Evolutionary conservation across 31 red algal species (phyloP).

Genomic region (Bonnemaisonia californica): DNA sequence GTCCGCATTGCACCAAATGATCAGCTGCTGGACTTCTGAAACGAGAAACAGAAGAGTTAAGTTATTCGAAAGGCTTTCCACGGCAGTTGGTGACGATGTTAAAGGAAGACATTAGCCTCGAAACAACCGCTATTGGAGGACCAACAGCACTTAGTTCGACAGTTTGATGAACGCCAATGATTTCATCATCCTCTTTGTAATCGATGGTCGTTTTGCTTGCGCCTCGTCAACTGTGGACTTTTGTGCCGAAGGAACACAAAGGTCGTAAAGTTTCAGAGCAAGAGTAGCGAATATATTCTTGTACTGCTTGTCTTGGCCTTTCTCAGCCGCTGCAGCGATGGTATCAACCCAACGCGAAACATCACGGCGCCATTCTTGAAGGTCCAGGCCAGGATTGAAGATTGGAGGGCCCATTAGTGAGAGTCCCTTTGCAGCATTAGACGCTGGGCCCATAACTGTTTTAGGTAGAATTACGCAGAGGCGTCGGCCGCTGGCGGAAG

Average conservation of each 20-base stretch:
- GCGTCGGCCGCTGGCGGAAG: neutral
- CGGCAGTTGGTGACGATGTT: conserved; percentile 3
- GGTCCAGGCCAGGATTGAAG: neutral
- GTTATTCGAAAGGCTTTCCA: neutral
- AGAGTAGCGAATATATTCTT: neutral
- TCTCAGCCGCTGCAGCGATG: neutral
- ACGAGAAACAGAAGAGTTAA: neutral
- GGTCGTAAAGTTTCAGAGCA: conserved; percentile 4
- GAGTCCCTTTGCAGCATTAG: conserved; percentile 4
- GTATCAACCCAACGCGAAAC: conserved; percentile 2
- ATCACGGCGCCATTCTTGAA: conserved; percentile 8
- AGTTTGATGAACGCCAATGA: neutral
- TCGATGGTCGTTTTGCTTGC: conserved; percentile 14
- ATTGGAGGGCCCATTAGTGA: neutral
- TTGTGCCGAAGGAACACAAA: neutral
- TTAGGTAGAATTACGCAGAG: neutral
- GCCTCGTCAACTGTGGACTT: conserved; percentile 17
- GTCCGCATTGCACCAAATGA: neutral
- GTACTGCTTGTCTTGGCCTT: neutral
- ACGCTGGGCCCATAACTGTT: conserved; percentile 22
- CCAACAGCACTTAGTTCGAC: conserved; percentile 7
- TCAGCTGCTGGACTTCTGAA: conserved; percentile 12
- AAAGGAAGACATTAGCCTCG: conserved; percentile 22
- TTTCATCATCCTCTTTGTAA: neutral
- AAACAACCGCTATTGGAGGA: conserved; percentile 7